Conservation (phyloP, 257 asterid species). For the Apocynum venetum region DNA sequence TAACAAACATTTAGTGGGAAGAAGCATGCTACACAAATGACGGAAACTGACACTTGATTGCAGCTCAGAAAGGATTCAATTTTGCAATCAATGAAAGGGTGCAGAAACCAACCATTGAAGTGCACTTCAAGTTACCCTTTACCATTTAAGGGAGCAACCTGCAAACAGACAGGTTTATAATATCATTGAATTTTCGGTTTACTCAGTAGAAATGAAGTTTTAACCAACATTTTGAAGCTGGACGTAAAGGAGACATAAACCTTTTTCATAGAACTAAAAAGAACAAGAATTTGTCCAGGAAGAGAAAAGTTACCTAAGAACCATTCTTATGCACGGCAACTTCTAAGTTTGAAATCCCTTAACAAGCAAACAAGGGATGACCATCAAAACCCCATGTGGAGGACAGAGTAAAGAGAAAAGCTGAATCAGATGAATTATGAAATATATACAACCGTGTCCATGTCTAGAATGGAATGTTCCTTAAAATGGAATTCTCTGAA, state of each 20-base stretch:
- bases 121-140: not conserved
- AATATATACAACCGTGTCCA: not conserved
- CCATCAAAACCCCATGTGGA: not conserved
- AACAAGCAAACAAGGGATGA: slow-evolving; percentile 5
- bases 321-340: not conserved
- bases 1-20: not conserved
- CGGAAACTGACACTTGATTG: not conserved
- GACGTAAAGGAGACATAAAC: not conserved
- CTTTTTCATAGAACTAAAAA: not conserved
- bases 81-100: not conserved
- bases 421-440: not conserved
- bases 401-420: not conserved
- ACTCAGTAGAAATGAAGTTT: not conserved
- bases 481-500: not conserved
- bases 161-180: not conserved
- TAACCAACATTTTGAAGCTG: not conserved
- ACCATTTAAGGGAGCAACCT: not conserved
- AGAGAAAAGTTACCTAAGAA: not conserved
- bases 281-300: not conserved
- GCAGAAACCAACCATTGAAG: not conserved
- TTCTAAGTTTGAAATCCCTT: not conserved
- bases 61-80: not conserved
- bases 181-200: too few relatives aligned
- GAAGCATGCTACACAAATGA: not conserved
- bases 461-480: not conserved